Evolutionary conservation across 345 rosid species (phyloP), one percentile per base, ranked within the genome.

Genomic region (Gossypium stocksii): DNA sequence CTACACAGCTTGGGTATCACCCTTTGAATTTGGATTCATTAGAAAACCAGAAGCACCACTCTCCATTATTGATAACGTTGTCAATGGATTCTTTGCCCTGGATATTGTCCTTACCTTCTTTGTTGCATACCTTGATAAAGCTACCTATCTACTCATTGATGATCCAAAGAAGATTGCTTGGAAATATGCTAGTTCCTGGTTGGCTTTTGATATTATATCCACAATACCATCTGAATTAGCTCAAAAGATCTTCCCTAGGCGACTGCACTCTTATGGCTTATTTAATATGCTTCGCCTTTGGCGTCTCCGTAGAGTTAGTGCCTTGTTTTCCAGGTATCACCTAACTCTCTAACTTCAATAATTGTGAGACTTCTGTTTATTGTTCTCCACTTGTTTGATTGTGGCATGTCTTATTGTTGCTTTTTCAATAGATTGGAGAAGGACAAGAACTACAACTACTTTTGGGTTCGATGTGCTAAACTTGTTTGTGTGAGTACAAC

Each of bases 231-330:
- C 96, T 7, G 98, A 95, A 71, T 85, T 88, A 25, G 94, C 88
- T 34, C 59, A 70, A 73, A 95, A 75, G 80, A 83, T 93, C 22
- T 81, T 86, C 43, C 87, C 96, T 17, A 76, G 86, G 73, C 72
- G 85, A 3, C 52, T 89, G 59, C 80, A 51, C 52, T 70, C 87
- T 1, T 95, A 91, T 80, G 97, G 93, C 56, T 82, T 88, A 2
- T 90, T 90, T 80, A 93, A 88, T 82, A 91, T 95, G 98, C 94
- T 95, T 76, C 92, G 99, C 70, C 97, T 93, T 1, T 93, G 99
- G 99, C 99, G 99, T 79, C 91, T 95, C 25, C 86, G 99, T 7
- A 90, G 99, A 90, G 97, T 95, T 60, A 83, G 99, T 83, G 90
- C 96, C 72, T 51, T 95, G 49, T 93, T 95, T 81, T 87, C 98